phyloP scores from a whole-genome alignment of 75 land plant species.

The Pinus albicaulis region DNA sequence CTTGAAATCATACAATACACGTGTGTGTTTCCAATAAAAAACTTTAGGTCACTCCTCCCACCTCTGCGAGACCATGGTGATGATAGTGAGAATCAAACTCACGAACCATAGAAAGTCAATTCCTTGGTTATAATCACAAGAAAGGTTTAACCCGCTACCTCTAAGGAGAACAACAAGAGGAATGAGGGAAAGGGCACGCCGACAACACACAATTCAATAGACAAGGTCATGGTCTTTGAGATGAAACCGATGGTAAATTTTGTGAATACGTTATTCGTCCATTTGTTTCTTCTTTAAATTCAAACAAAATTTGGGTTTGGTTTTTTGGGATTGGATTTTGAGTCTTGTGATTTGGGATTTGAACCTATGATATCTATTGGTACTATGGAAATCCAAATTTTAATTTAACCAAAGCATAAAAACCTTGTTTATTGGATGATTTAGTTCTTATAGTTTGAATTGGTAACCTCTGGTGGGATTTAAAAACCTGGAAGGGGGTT shows the following conservation, averaged over 20 bases:
- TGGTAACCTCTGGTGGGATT: no score
- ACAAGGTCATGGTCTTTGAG: conserved; percentile 41
- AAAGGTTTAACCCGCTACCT: conserved; percentile 23
- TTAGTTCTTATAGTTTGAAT: no score
- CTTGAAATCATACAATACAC: conserved; percentile 31
- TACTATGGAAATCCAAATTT: no score
- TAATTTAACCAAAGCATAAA: no score
- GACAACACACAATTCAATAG: conserved; percentile 23
- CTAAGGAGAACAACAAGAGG: conserved; percentile 9
- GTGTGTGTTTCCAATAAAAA: conserved; percentile 29
- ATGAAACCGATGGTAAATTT: conserved; percentile 49
- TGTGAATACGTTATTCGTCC: background rate
- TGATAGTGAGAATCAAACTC: conserved; percentile 7
- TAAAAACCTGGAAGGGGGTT: no score
- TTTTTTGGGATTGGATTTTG: no score
- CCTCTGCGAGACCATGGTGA: background rate
- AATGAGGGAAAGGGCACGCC: conserved; percentile 17
- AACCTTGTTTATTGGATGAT: no score
- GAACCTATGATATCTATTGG: no score
- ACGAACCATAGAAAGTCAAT: background rate
- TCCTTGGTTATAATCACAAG: conserved; percentile 57
- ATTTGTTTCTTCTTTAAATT: no score
- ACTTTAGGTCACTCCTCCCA: conserved; percentile 36
- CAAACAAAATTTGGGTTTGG: no score
- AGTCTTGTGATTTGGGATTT: no score